These are phyloP conservation scores for Neoascochyta sp. DNA, from an alignment of 2,329 filamentous ascomycete genomes.

Conservation along the genomic window DNA sequence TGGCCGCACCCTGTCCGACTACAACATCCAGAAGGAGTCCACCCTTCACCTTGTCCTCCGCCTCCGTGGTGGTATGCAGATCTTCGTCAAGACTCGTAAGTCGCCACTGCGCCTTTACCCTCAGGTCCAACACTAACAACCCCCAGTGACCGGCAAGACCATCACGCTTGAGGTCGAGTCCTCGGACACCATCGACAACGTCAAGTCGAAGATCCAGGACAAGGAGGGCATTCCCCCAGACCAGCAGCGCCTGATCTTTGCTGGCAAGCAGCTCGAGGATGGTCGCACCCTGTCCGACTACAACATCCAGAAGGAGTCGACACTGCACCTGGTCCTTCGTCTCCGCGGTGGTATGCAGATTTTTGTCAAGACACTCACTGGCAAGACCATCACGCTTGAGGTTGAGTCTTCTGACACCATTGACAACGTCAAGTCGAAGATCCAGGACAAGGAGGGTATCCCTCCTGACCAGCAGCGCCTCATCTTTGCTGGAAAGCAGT, in stretches of 20 bases:
- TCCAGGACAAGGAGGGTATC: conserved; percentile 96
- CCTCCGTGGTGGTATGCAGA: conserved; percentile 61
- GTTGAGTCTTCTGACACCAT: conserved; percentile 78
- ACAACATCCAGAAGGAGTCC: conserved; percentile 87
- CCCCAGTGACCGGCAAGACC: conserved; percentile 55
- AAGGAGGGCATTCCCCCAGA: conserved; percentile 59
- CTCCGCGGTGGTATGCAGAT: conserved; percentile 64
- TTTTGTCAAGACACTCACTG: conserved; percentile 60
- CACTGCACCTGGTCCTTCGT: conserved; percentile 71
- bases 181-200: conserved; percentile 41
- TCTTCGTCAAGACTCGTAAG: conserved; percentile 59
- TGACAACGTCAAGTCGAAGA: conserved; percentile 96
- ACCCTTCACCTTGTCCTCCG: conserved; percentile 73
- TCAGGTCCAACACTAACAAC: conserved; percentile 22
- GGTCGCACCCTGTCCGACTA: conserved; percentile 55
- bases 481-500: conserved; percentile 94
- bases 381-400: conserved; percentile 64
- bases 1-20: conserved; percentile 83
- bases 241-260: conserved; percentile 57
- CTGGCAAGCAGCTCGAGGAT: conserved; percentile 57
- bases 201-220: conserved; percentile 51
- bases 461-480: conserved; percentile 93
- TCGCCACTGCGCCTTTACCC: conserved; percentile 22
- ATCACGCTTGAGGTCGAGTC: conserved; percentile 47
- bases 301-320: conserved; percentile 60